Evolutionary conservation across 768 basidiomycete genomes (phyloP), one percentile per base, ranked within the genome.

Genomic region (Mycena rebaudengoi): DNA sequence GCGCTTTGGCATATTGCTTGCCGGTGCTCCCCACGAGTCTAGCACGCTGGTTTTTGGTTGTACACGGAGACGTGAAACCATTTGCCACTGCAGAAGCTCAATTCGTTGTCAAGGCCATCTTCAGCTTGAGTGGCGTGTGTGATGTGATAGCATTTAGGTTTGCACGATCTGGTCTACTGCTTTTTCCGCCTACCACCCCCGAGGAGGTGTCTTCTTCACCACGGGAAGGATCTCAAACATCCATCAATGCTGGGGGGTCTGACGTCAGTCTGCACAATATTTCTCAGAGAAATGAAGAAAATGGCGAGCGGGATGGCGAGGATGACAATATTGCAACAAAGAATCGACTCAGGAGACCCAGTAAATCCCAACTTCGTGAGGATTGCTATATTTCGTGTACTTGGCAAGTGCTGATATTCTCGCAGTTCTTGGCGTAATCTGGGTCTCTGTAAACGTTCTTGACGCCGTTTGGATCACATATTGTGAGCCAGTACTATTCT

Each of bases 21-120:
- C 64, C 64, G 2, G 56, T 65, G 13, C 29, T 65, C 7, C 64
- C 64, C 12, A 60, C 64, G 12, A 20, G 23, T 16, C 21, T 65
- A 5, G 49, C 57, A 4, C 29, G 64, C 20, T 65, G 64, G 64
- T 65, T 65, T 37, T 13, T 52, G 13, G 40, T 58, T 8, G 56
- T 54, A 3, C 59, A 60, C 35, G 56, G 26, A 0, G 64, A 60
- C 32, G 57, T 46, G 11, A 65, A 65, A 25, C 57, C 57, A 0
- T 65, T 65, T 43, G 58, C 64, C 4, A 33, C 43, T 11, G 43
- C 52, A 28, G 64, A 57, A 16, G 56, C 49, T 2, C 64, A 65
- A 16, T 59, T 52, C 12, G 44, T 54, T 25, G 29, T 60, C 39
- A 60, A 60, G 32, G 58, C 10, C 1, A 65, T 65, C 21, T 65